Evolutionary conservation across 2,329 filamentous ascomycete species (phyloP).

Genomic region (Penicillium sp.): DNA sequence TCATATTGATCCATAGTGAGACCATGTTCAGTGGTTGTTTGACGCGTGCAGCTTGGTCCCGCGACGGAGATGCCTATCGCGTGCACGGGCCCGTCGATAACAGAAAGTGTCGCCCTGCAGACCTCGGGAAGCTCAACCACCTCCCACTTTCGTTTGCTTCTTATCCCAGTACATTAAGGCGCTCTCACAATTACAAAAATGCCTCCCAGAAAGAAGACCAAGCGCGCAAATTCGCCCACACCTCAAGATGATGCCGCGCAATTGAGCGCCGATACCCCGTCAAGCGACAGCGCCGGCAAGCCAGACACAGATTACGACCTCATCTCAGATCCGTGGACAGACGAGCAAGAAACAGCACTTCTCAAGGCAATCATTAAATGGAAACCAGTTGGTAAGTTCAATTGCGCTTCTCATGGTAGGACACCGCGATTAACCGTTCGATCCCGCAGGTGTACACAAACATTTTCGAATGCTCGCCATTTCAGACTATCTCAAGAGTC

Average conservation of each 20-base stretch:
- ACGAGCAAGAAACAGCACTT: constrained; percentile 89
- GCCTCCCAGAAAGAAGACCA: constrained; percentile 65
- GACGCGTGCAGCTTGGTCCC: constrained; percentile 14
- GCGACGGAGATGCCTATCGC: constrained; percentile 21
- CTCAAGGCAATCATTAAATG: constrained; percentile 91
- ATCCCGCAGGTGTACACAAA: constrained; percentile 74
- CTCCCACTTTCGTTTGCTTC: background rate
- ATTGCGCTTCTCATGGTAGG: background rate
- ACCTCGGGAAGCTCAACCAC: constrained; percentile 1
- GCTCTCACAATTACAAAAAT: constrained; percentile 20
- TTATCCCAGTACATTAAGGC: background rate
- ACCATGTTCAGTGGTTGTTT: constrained; percentile 18
- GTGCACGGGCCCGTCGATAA: constrained; percentile 29
- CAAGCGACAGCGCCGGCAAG: constrained; percentile 34
- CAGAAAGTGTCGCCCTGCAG: constrained; percentile 14
- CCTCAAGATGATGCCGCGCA: constrained; percentile 30
- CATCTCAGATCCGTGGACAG: constrained; percentile 80
- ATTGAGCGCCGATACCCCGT: constrained; percentile 30
- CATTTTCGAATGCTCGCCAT: constrained; percentile 91
- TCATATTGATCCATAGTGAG: constrained; percentile 31
- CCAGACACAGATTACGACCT: constrained; percentile 49
- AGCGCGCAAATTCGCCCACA: constrained; percentile 39
- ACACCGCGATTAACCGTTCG: constrained; percentile 6
- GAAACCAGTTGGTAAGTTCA: constrained; percentile 87
- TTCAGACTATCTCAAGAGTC: constrained; percentile 74